phyloP scores from a whole-genome alignment of 176 grass and related monocot species.

The Aegilops tauschii region DNA sequence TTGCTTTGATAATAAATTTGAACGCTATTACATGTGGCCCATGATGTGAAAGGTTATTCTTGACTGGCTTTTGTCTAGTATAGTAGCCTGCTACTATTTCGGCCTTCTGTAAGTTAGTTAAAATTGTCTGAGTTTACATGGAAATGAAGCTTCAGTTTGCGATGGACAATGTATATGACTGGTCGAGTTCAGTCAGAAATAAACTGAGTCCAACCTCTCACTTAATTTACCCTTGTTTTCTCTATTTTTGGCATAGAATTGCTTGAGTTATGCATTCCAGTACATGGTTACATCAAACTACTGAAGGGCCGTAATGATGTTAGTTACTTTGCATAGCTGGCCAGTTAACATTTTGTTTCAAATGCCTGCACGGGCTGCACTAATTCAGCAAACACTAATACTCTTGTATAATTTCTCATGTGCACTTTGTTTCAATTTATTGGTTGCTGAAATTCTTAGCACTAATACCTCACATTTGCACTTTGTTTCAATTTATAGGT shows the following conservation, averaged over 20 bases:
- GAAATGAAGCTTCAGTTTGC: constrained; percentile 6
- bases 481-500: constrained; percentile 56
- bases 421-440: constrained; percentile 38
- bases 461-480: constrained; percentile 16
- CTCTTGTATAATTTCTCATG: constrained; percentile 4
- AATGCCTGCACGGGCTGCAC: neutral
- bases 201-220: neutral
- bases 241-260: neutral
- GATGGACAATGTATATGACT: neutral
- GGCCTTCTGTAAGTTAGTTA: neutral
- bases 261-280: neutral
- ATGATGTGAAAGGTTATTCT: neutral
- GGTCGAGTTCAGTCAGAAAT: neutral
- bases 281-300: neutral
- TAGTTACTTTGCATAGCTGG: neutral
- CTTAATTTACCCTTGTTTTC: neutral
- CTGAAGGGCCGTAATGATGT: neutral
- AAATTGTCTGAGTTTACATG: neutral
- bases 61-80: neutral
- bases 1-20: constrained; percentile 18
- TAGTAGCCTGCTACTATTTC: constrained; percentile 3
- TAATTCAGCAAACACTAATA: neutral
- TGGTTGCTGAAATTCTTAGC: constrained; percentile 63
- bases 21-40: neutral
- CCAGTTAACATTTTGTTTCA: neutral